Base-by-base conservation (phyloP, 768 basidiomycete genomes). In the Pleurotus sapidus region DNA sequence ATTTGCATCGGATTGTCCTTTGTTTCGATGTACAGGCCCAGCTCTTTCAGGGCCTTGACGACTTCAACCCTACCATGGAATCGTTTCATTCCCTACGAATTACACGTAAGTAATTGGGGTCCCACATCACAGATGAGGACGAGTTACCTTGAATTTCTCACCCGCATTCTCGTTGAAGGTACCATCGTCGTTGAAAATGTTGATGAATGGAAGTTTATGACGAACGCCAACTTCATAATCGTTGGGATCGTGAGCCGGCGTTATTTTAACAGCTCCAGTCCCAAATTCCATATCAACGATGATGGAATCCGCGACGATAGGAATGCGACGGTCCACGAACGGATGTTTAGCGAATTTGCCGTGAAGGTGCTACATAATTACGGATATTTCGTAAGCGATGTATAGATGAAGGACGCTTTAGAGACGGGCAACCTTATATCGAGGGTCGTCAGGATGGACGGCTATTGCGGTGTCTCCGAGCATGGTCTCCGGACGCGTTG, bases 1-100 rank as follows among this genome's bases (percentile, higher is more conserved):
- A 99, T 92, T 65, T 88, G 88, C 97, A 99, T 98, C 7, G 95
- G 87, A 73, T 99, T 98, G 65, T 98, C 93, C 71, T 94, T 95
- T 12, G 88, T 87, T 70, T 95, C 95, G 40, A 98, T 75, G 67
- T 84, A 98, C 3, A 97, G 72, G 1, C 93, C 95, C 18, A 82
- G 76, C 56, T 92, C 91, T 71, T 95, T 89, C 59, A 98, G 74
- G 15, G 80, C 85, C 70, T 94, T 83, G 46, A 98, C 81, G 46
- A 98, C 88, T 50, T 82, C 88, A 46, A 84, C 85, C 60, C 97
- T 79, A 14, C 89, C 93, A 68, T 97, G 94, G 84, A 98, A 98
- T 45, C 97, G 85, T 72, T 96, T 96, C 90, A 97, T 93, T n/a
- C 96, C 95, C 88, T 90, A 49, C 6, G 38, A 34, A 11, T 34